Percentiles rank a stretch among this genome's conserved stretches.
These are phyloP conservation scores for Carnegiea gigantea DNA, from an alignment of 179 eudicot genomes.

Conservation along the genomic window DNA sequence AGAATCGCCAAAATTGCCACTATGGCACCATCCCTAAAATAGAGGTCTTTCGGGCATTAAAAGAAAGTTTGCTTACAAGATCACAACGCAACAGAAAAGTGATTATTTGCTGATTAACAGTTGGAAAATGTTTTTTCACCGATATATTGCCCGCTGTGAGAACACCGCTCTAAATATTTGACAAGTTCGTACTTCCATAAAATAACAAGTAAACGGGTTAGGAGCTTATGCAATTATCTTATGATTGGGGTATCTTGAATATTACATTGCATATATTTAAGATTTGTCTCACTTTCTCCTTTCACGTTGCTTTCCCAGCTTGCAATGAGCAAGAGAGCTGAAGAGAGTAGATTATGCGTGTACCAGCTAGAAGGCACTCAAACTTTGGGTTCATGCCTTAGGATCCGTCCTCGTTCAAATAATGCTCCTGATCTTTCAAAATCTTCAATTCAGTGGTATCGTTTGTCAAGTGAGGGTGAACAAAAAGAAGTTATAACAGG, in stretches of 20 bases:
- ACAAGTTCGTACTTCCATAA: background rate
- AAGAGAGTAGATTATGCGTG: constrained; percentile 56
- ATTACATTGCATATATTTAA: background rate
- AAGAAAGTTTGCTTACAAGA: background rate
- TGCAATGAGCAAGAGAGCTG: constrained; percentile 76
- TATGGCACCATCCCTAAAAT: no score
- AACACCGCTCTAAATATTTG: background rate
- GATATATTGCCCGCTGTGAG: background rate
- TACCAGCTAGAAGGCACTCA: constrained; percentile 73
- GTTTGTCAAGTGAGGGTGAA: constrained; percentile 63
- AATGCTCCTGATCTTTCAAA: constrained; percentile 71
- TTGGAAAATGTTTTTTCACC: background rate
- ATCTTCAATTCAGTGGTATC: constrained; percentile 93
- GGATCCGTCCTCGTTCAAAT: constrained; percentile 57
- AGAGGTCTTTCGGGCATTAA: no score
- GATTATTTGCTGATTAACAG: background rate
- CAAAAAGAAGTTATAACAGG: constrained; percentile 83
- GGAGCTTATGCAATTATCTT: background rate
- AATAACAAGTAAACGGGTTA: background rate
- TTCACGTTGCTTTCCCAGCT: constrained; percentile 43
- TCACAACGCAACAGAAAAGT: background rate
- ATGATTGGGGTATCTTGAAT: background rate
- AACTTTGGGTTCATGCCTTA: constrained; percentile 74
- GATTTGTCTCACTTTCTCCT: background rate
- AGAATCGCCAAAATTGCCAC: no score